These are phyloP conservation scores for Saccharomycopsis hybrid DNA, from an alignment of 1,139 yeast species.

Conservation along the genomic window DNA sequence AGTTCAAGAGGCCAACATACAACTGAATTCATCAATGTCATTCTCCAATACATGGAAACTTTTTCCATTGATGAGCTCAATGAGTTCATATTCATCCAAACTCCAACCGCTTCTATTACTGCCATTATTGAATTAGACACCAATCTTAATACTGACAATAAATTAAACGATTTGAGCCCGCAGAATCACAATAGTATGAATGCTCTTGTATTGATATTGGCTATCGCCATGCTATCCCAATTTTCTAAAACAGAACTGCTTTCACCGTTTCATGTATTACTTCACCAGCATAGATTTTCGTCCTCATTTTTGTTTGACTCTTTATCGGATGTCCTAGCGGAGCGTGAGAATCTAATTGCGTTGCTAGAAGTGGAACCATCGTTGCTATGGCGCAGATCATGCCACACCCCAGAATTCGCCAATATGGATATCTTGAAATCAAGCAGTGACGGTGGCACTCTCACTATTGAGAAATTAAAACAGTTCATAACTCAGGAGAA, in stretches of 20 bases:
- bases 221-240: neutral
- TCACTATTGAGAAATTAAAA: neutral
- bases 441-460: neutral
- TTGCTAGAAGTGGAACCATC: slow-evolving; percentile 4
- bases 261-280: neutral
- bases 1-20: neutral
- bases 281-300: neutral
- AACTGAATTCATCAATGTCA: neutral
- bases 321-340: neutral
- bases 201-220: neutral
- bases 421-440: neutral
- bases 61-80: slow-evolving; percentile 6
- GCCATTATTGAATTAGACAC: neutral
- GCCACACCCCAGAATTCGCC: slow-evolving; percentile 1
- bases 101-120: neutral
- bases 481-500: neutral
- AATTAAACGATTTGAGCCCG: too few relatives aligned
- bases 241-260: neutral
- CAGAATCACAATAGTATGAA: too few relatives aligned
- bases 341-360: neutral
- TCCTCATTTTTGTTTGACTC: neutral
- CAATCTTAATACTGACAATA: neutral
- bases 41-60: neutral
- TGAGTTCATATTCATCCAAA: neutral
- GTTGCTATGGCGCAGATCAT: slow-evolving; percentile 1